Percentiles rank a stretch among this genome's conserved stretches.
These are phyloP conservation scores for Sclerotinia spermophila DNA, from an alignment of 2,329 filamentous ascomycete species.

Conservation along the genomic window DNA sequence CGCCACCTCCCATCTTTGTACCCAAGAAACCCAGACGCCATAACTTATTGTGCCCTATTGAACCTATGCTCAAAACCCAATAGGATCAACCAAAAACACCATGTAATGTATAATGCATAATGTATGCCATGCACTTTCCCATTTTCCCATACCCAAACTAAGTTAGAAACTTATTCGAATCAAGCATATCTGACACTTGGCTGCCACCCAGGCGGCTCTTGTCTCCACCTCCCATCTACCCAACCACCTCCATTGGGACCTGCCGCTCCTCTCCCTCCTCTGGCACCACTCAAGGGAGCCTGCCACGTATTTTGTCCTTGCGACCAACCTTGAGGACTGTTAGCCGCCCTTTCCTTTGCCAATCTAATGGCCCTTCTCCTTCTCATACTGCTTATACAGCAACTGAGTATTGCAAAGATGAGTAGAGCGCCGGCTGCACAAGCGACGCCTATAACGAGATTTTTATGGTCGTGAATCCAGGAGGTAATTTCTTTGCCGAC, in stretches of 20 bases:
- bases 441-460: slow-evolving; percentile 77
- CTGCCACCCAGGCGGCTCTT: slow-evolving; percentile 10
- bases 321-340: slow-evolving; percentile 21
- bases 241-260: neutral
- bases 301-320: slow-evolving; percentile 19
- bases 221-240: slow-evolving; percentile 15
- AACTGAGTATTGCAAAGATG: slow-evolving; percentile 64
- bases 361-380: slow-evolving; percentile 20
- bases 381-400: slow-evolving; percentile 56
- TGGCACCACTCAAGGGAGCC: neutral
- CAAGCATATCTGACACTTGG: slow-evolving; percentile 21
- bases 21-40: neutral
- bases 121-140: neutral
- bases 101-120: neutral
- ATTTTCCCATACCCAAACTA: neutral
- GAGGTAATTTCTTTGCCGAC: slow-evolving; percentile 65
- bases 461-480: slow-evolving; percentile 75
- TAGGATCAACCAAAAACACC: neutral
- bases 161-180: neutral
- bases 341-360: slow-evolving; percentile 8
- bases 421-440: slow-evolving; percentile 69
- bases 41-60: neutral
- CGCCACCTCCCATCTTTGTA: neutral
- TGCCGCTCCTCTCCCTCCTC: neutral
- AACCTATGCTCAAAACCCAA: neutral